Conservation (phyloP, 2,329 filamentous ascomycete species). For the Alternaria rosae region DNA sequence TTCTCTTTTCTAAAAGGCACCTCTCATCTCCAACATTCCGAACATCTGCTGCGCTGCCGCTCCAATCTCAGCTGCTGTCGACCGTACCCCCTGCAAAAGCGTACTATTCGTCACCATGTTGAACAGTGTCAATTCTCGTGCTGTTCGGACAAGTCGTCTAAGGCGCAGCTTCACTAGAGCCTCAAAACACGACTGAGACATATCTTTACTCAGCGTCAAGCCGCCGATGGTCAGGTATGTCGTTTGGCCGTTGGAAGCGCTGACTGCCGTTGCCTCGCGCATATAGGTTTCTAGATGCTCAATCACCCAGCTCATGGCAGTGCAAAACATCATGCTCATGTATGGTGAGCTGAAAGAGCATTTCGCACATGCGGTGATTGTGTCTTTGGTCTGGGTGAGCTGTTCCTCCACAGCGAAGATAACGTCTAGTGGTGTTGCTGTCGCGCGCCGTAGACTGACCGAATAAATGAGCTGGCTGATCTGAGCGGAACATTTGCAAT, state of each 20-base stretch:
- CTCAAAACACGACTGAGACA: neutral
- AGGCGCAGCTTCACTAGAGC: neutral
- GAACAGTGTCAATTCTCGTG: neutral
- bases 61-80: neutral
- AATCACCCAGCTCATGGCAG: neutral
- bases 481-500: neutral
- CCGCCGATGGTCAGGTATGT: neutral
- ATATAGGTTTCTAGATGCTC: neutral
- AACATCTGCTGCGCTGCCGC: conserved; percentile 1
- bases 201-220: neutral
- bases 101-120: neutral
- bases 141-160: neutral
- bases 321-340: neutral
- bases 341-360: neutral
- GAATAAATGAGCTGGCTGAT: neutral
- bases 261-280: neutral
- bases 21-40: neutral
- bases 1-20: neutral
- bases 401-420: neutral
- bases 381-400: neutral
- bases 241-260: neutral
- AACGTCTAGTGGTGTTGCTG: neutral
- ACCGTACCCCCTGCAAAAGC: neutral
- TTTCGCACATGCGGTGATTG: neutral
- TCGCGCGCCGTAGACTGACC: neutral